Conservation (phyloP, 495 filamentous ascomycete genomes). For the Talaromyces liani region DNA sequence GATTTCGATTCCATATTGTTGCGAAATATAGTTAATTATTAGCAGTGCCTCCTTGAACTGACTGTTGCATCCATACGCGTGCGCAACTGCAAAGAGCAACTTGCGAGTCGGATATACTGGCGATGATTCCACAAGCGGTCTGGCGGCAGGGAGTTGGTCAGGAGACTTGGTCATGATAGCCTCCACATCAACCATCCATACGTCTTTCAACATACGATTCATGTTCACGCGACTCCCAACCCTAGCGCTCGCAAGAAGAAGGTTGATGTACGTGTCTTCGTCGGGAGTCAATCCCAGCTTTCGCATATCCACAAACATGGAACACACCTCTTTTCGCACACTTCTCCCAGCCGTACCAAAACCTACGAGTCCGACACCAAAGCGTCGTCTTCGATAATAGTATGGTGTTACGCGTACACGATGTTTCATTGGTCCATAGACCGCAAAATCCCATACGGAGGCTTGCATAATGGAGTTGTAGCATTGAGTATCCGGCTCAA, state of each 20-base stretch:
- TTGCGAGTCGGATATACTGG: conserved; percentile 46
- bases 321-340: conserved; percentile 25
- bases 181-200: conserved; percentile 54
- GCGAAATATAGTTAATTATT: conserved; percentile 48
- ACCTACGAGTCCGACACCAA: conserved; percentile 20
- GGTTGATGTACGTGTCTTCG: conserved; percentile 46
- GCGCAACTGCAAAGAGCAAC: conserved; percentile 51
- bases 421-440: conserved; percentile 28
- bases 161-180: conserved; percentile 21
- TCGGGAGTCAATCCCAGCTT: conserved; percentile 35
- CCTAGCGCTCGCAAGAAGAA: conserved; percentile 49
- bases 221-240: conserved; percentile 45
- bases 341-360: conserved; percentile 25
- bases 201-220: conserved; percentile 38
- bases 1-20: conserved; percentile 46
- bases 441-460: conserved; percentile 33
- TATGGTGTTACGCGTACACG: conserved; percentile 33
- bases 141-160: conserved; percentile 19
- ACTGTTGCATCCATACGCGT: conserved; percentile 51
- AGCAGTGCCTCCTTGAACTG: conserved; percentile 45
- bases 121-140: conserved; percentile 33
- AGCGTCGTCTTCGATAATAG: conserved; percentile 22
- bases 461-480: conserved; percentile 53
- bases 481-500: conserved; percentile 42
- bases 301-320: conserved; percentile 45